Percentiles rank a stretch among this genome's conserved stretches.
Evolutionary conservation across 306 rosid genomes (phyloP).

Genomic region (Biancaea sappan): DNA sequence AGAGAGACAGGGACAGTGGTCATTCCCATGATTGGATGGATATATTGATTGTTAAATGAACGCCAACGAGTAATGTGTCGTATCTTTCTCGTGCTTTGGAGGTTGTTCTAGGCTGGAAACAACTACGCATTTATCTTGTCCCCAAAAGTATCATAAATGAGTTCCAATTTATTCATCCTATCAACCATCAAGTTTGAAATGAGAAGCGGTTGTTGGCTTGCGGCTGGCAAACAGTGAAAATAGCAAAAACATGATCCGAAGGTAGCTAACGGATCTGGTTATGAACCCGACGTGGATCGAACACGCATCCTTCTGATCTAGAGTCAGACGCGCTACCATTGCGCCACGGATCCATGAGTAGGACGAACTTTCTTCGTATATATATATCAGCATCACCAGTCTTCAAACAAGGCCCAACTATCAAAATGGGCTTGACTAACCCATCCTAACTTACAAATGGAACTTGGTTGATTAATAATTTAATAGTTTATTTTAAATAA

Average conservation of each 20-base stretch:
- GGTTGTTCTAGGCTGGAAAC: constrained; percentile 6
- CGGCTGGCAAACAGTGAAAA: neutral
- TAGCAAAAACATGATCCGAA: neutral
- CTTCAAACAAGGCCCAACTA: too few species aligned
- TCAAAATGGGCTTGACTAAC: too few species aligned
- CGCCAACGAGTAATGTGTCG: neutral
- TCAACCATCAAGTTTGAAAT: neutral
- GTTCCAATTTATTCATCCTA: neutral
- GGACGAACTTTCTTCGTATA: too few species aligned
- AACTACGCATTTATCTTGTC: neutral
- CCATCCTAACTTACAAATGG: too few species aligned
- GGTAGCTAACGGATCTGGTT: neutral
- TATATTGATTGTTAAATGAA: neutral
- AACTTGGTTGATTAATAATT: too few species aligned
- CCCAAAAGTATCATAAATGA: neutral
- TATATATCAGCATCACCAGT: too few species aligned
- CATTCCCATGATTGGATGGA: constrained; percentile 12
- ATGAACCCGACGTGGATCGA: constrained; percentile 59
- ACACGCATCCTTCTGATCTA: constrained; percentile 62
- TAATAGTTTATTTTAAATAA: too few species aligned
- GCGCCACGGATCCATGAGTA: constrained; percentile 47
- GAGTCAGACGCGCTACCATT: constrained; percentile 66
- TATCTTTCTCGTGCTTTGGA: neutral
- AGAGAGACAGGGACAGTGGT: neutral
- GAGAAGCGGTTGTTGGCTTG: neutral